phyloP scores from a whole-genome alignment of 176 grass and related monocot species.

The Rhipidocladum racemiflorum region DNA sequence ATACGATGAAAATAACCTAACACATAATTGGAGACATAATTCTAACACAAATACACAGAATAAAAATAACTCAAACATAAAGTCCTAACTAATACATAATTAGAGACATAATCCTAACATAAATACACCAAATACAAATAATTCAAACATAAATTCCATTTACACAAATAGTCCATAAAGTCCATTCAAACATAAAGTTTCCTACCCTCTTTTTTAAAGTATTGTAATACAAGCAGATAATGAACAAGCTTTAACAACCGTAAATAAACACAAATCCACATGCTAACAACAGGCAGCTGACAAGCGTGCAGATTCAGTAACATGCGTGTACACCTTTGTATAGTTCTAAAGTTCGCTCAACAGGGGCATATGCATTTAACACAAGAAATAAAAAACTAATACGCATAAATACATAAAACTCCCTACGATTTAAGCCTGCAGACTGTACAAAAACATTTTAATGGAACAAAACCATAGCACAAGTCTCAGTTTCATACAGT shows the following conservation, averaged over 20 bases:
- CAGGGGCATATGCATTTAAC: constrained; percentile 16
- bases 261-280: background rate
- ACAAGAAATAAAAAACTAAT: background rate
- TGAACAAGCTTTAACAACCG: background rate
- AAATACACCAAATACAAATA: too few relatives aligned
- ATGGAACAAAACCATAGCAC: constrained; percentile 15
- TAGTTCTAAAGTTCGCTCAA: background rate
- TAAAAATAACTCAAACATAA: too few relatives aligned
- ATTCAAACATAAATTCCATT: too few relatives aligned
- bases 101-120: too few relatives aligned
- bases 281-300: background rate
- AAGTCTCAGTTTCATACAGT: background rate
- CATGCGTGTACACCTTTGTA: background rate
- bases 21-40: too few relatives aligned
- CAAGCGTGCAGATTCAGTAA: background rate
- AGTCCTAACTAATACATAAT: too few relatives aligned
- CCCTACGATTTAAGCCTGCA: background rate
- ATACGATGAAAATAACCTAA: too few relatives aligned
- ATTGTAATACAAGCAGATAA: background rate
- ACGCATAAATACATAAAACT: constrained; percentile 3
- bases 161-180: too few relatives aligned
- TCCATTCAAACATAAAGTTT: too few relatives aligned
- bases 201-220: too few relatives aligned
- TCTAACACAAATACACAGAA: too few relatives aligned
- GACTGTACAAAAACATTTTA: background rate